phyloP scores from a whole-genome alignment of 2,329 filamentous ascomycete genomes.

The Diaporthe citriasiana region DNA sequence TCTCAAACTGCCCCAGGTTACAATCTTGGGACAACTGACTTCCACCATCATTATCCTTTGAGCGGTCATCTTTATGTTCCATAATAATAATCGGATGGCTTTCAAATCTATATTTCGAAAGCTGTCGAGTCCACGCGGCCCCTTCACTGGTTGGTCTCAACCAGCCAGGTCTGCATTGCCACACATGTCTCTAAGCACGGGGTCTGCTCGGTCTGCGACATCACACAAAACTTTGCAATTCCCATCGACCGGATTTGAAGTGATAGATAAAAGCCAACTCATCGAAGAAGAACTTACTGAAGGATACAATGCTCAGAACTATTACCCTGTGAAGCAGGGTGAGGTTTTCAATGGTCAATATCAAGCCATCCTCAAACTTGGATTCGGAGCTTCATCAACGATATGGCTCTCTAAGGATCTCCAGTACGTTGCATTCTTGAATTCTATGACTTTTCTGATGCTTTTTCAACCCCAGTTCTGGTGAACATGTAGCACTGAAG shows the following conservation, averaged over 20 bases:
- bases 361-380: conserved; percentile 6
- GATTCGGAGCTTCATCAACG: neutral
- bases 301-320: neutral
- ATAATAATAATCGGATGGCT: neutral
- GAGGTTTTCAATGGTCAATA: neutral
- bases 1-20: neutral
- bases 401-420: conserved; percentile 1
- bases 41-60: neutral
- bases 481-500: neutral
- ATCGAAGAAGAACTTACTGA: neutral
- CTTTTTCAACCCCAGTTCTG: neutral
- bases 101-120: neutral
- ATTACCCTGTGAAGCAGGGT: conserved; percentile 6
- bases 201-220: neutral
- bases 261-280: neutral
- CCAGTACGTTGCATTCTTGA: neutral
- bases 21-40: neutral
- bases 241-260: neutral
- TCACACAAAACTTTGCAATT: conserved; percentile 7
- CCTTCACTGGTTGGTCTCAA: neutral
- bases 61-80: neutral
- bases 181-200: neutral
- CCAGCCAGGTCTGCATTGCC: neutral
- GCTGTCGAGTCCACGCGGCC: neutral
- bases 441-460: neutral